A percentile compares a stretch with the other conserved stretches of the same genome.
These are phyloP conservation scores for Coniella vitis DNA, from an alignment of 2,329 filamentous ascomycete genomes.

Conservation along the genomic window DNA sequence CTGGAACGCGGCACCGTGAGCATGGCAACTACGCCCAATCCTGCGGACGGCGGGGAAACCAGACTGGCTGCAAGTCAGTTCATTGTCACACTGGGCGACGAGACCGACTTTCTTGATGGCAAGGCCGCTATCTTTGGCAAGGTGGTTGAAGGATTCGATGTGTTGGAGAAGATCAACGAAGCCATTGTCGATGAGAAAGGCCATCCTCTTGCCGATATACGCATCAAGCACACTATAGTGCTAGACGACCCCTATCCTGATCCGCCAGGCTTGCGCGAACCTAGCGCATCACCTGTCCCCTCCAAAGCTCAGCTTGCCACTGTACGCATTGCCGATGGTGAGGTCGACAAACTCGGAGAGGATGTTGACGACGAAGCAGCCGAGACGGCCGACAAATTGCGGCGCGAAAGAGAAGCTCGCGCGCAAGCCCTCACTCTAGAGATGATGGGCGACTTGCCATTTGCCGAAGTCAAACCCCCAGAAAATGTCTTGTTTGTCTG, in stretches of 20 bases:
- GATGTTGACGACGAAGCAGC: conserved; percentile 64
- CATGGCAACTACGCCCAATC: conserved; percentile 84
- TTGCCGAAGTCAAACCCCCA: conserved; percentile 93
- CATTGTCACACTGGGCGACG: conserved; percentile 82
- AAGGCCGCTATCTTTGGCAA: conserved; percentile 94
- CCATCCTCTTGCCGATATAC: conserved; percentile 85
- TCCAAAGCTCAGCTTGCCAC: conserved; percentile 82
- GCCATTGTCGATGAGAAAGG: conserved; percentile 82
- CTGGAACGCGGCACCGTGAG: conserved; percentile 85
- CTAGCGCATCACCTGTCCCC: conserved; percentile 72
- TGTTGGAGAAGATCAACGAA: conserved; percentile 85
- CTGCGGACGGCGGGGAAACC: conserved; percentile 65
- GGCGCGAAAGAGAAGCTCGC: conserved; percentile 82
- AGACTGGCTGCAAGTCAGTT: conserved; percentile 87
- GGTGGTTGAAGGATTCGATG: conserved; percentile 93
- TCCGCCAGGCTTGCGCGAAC: conserved; percentile 67
- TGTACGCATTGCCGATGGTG: conserved; percentile 76
- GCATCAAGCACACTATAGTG: conserved; percentile 85
- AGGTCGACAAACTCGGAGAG: conserved; percentile 72
- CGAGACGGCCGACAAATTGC: conserved; percentile 62
- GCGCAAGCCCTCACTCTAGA: conserved; percentile 92
- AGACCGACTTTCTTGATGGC: conserved; percentile 84
- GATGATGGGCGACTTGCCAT: conserved; percentile 95
- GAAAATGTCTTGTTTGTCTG: conserved; percentile 98
- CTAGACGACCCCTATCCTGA: conserved; percentile 91